These are phyloP conservation scores for Colletotrichum sp. DNA, from an alignment of 2,329 filamentous ascomycete genomes.

Conservation along the genomic window DNA sequence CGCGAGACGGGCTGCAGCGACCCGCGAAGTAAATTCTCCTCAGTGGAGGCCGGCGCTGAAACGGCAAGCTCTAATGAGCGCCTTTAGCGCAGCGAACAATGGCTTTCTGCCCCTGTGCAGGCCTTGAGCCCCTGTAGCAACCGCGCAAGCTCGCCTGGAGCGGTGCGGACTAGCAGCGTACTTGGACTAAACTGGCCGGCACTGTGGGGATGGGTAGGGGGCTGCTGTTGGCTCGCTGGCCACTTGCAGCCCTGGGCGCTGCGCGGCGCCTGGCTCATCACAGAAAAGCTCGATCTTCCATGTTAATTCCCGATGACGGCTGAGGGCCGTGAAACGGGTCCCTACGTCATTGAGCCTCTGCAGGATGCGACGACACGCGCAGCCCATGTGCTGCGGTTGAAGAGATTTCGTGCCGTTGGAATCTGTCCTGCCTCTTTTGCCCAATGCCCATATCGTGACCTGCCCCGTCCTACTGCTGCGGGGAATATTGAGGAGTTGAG, in stretches of 20 bases:
- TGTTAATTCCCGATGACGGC: slow-evolving; percentile 14
- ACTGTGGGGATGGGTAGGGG: slow-evolving; percentile 9
- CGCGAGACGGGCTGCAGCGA: neutral
- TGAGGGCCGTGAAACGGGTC: slow-evolving; percentile 18
- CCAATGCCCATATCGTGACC: neutral
- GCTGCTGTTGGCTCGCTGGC: neutral
- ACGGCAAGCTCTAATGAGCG: slow-evolving; percentile 8
- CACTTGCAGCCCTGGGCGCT: neutral
- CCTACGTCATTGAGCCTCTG: slow-evolving; percentile 16
- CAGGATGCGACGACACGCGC: slow-evolving; percentile 5
- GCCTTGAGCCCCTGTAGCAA: neutral
- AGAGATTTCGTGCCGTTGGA: slow-evolving; percentile 18
- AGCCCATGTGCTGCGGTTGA: neutral
- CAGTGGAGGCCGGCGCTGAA: slow-evolving; percentile 6
- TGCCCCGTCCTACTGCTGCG: neutral
- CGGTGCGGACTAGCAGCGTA: neutral
- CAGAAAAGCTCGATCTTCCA: slow-evolving; percentile 18
- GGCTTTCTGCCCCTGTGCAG: neutral
- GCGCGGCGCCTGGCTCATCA: neutral
- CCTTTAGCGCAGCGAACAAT: slow-evolving; percentile 10
- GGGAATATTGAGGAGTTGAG: neutral
- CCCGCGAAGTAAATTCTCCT: neutral
- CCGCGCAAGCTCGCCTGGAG: slow-evolving; percentile 5
- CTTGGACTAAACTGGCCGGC: neutral
- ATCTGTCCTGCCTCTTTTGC: neutral